phyloP scores from a whole-genome alignment of 1,284 basidiomycete genomes.

The Laetiporus sulphureus region DNA sequence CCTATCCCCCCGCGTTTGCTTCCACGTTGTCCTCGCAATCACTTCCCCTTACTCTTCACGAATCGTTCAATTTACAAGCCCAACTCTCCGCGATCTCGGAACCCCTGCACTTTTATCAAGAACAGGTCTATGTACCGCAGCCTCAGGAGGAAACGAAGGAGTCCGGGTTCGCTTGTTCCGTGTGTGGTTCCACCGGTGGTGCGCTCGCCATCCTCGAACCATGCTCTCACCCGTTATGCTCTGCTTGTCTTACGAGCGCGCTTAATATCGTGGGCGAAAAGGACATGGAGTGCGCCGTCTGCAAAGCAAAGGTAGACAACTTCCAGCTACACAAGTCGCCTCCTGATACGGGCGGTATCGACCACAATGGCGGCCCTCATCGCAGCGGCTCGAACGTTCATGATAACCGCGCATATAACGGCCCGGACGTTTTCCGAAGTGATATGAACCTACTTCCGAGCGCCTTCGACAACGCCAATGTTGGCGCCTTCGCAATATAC shows the following conservation, averaged over 20 bases:
- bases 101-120: conserved; percentile 21
- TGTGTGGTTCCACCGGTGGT: conserved; percentile 41
- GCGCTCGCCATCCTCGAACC: conserved; percentile 61
- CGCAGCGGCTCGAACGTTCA: too few relatives aligned
- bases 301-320: conserved; percentile 57
- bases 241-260: conserved; percentile 71
- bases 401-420: conserved; percentile 10
- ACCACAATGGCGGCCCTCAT: too few relatives aligned
- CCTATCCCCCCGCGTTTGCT: conserved; percentile 39
- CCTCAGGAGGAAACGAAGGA: conserved; percentile 6
- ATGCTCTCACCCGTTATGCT: conserved; percentile 68
- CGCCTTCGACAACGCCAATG: conserved; percentile 11
- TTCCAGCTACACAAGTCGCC: conserved; percentile 44
- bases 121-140: conserved; percentile 11
- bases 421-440: conserved; percentile 14
- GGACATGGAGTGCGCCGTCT: conserved; percentile 75
- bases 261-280: conserved; percentile 82
- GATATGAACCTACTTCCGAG: conserved; percentile 16
- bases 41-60: conserved; percentile 26
- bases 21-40: conserved; percentile 27
- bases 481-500: conserved; percentile 9
- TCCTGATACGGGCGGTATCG: too few relatives aligned
- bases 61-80: conserved; percentile 26
- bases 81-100: conserved; percentile 21
- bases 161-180: conserved; percentile 33